Evolutionary conservation across 1,284 basidiomycete species (phyloP), one percentile per base, ranked within the genome.

Genomic region (Boletus holoroseus): DNA sequence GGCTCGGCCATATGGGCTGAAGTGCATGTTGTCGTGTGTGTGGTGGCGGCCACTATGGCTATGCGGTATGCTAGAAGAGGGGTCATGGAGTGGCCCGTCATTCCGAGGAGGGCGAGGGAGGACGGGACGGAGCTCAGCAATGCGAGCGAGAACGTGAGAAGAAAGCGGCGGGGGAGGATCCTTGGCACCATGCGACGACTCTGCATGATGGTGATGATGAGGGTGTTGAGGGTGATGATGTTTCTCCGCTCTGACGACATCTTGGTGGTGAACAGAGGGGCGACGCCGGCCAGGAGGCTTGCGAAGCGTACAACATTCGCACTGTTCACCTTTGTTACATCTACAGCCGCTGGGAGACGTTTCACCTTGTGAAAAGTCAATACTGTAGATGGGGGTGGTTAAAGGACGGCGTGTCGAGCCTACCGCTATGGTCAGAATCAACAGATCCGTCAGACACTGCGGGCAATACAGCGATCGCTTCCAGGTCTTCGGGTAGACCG

Each of bases 401-500:
- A 61, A 66, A 65, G 53, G 61, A 70, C 38, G 65, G 65, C 55
- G 55, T 49, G 62, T 66, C 58, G 48, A 56, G 60, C 62, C 56
- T 58, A 77, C 80, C 75, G 59, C 68, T 65, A 68, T 73, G 68
- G 58, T 82, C 77, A 50, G 78, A 76, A 55, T 78, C 76, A 43
- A 76, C 53, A 53, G 64, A 68, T 59, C 68, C 70, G 54, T 78
- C 77, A 32, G 76, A 51, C 58, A 57, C 47, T 68, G 60, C 68
- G 53, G 66, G 64, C 47, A 71, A 59, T 52, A 77, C 75, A 63
- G 78, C 76, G 74, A 78, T 78, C 73, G 79, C 76, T 73, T 77
- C 81, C 72, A 81, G 73, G 67, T 76, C 75, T 68, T 76, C 72
- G 22, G 83, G 80, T 41, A 88, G 75, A 70, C 85, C 83, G 61